Evolutionary conservation across 1,284 basidiomycete species (phyloP).

Genomic region (Cryptococcus sp.): DNA sequence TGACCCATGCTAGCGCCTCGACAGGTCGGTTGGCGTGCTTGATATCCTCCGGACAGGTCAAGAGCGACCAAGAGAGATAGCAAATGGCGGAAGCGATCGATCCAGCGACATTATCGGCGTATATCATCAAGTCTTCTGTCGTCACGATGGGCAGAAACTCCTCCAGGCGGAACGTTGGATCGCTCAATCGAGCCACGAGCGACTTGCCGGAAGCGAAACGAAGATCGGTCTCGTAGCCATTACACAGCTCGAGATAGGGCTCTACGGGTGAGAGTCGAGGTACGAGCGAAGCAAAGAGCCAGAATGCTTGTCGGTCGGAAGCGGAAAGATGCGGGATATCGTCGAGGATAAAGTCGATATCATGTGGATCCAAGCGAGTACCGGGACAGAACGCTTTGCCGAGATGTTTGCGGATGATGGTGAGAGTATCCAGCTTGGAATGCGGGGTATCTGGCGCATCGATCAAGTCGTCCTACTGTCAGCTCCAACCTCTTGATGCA

Average conservation of each 20-base stretch:
- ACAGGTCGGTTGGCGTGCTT: conserved; percentile 12
- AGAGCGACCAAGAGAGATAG: conserved; percentile 45
- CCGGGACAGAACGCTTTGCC: conserved; percentile 14
- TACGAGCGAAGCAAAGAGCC: conserved; percentile 40
- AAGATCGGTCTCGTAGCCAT: conserved; percentile 46
- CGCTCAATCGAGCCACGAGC: neutral
- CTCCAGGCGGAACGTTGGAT: conserved; percentile 13
- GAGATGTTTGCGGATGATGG: conserved; percentile 24
- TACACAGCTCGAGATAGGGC: conserved; percentile 47
- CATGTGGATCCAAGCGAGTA: conserved; percentile 2
- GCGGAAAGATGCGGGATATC: conserved; percentile 17
- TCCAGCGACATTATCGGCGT: conserved; percentile 48
- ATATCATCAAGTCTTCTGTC: conserved; percentile 43
- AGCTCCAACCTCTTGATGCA: neutral
- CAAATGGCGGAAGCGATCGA: conserved; percentile 48
- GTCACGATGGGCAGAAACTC: conserved; percentile 41
- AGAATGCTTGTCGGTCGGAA: conserved; percentile 35
- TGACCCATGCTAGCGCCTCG: conserved; percentile 11
- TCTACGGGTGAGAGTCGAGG: conserved; percentile 40
- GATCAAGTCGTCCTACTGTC: conserved; percentile 29
- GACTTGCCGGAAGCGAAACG: conserved; percentile 18
- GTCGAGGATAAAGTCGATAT: conserved; percentile 13
- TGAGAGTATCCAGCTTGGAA: conserved; percentile 11
- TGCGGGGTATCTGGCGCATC: conserved; percentile 14
- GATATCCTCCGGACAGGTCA: conserved; percentile 11